Evolutionary conservation across 1,139 yeast species (phyloP).

Genomic region (Spathaspora sp.): DNA sequence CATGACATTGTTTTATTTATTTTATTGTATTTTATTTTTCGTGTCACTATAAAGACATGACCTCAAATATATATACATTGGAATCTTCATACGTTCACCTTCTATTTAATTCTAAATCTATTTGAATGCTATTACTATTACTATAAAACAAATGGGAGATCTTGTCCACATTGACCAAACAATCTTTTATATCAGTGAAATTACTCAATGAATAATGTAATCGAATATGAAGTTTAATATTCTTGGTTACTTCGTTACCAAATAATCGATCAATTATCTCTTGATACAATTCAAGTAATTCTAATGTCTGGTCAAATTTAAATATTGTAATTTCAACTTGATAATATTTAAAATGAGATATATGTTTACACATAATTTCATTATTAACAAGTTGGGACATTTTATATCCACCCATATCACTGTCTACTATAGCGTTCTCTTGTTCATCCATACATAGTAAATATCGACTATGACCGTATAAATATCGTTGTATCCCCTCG

Average conservation of each 20-base stretch:
- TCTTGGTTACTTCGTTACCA: conserved; percentile 19
- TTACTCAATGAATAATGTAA: conserved; percentile 13
- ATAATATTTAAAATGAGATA: conserved; percentile 11
- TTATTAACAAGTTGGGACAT: conserved; percentile 6
- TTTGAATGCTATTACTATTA: conserved; percentile 11
- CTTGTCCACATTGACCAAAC: conserved; percentile 13
- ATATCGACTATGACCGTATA: conserved; percentile 10
- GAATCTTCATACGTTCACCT: background rate
- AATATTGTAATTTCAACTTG: conserved; percentile 9
- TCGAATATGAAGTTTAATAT: conserved; percentile 18
- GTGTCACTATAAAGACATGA: background rate
- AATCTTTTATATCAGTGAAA: conserved; percentile 15
- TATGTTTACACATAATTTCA: conserved; percentile 7
- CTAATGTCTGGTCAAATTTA: conserved; percentile 14
- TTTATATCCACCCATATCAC: conserved; percentile 7
- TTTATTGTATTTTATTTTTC: background rate
- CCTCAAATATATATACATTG: background rate
- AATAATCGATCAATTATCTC: conserved; percentile 25
- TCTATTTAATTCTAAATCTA: conserved; percentile 11
- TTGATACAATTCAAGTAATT: conserved; percentile 20
- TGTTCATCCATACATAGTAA: conserved; percentile 6
- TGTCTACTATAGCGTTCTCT: background rate
- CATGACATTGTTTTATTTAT: background rate
- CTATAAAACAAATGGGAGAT: conserved; percentile 11
- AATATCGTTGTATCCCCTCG: conserved; percentile 6